Evolutionary conservation across 2,329 filamentous ascomycete genomes (phyloP), one percentile per base, ranked within the genome.

Genomic region (Cryoendolithus antarcticus): DNA sequence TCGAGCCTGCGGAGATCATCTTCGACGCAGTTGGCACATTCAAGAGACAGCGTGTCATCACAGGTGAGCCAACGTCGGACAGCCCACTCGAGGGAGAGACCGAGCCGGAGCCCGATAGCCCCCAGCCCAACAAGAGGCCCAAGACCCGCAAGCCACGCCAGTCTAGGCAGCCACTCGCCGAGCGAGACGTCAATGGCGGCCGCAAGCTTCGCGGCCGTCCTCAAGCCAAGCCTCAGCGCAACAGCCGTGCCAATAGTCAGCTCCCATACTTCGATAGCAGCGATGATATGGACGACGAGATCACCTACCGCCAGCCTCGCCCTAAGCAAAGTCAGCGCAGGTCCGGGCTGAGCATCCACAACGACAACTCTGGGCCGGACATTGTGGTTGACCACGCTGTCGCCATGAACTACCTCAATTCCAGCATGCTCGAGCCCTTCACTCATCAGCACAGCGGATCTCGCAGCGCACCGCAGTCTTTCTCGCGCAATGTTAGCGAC

Each of bases 1-100:
- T 86, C 28, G 70, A 74, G 41, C 72, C 77, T 6, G 73, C 62
- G 0, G 82, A 86, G 60, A 63, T 74, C 13, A 73, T 86, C 35
- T 80, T 79, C 62, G 65, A 65, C 28, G 56, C 60, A 9, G 49
- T 54, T 24, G 65, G 64, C 7, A 55, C 56, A 1, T 57, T 66
- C 44, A 59, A 63, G 45, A 60, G 60, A 40, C 54, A 63, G 38
- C 59, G 65, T 28, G 50, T 57, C 30, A 69, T 70, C 42, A 67
- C 64, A 12, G 63, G 64, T 37, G 60, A 61, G 27, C 60, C 63
- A 4, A 58, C 61, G 34, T 47, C 44, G 9, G 49, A 47, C 31
- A 47, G 41, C 32, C 47, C 60, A 44, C 42, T 55, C 49, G 41
- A 59, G 47, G 49, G 60, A 49, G 46, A 54, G 40, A 49, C 48